These are phyloP conservation scores for Setaria italica DNA, from an alignment of 202 grass and related monocot genomes.

Conservation along the genomic window DNA sequence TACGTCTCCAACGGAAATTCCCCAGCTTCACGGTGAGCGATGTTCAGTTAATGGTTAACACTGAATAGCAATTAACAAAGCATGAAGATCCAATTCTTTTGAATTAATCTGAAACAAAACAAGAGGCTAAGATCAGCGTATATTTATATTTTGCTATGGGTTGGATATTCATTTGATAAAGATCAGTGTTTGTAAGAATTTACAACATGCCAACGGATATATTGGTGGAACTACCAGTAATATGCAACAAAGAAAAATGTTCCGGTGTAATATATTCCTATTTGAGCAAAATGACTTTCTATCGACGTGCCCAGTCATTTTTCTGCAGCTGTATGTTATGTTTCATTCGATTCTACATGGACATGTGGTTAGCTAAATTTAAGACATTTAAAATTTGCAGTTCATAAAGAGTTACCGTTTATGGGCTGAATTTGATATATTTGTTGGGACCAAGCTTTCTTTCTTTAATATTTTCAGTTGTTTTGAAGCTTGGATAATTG, in stretches of 20 bases:
- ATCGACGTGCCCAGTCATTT: background rate
- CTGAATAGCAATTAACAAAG: background rate
- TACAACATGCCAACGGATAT: background rate
- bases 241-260: constrained; percentile 15
- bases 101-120: background rate
- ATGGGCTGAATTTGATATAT: background rate
- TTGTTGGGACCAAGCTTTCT: background rate
- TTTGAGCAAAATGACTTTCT: background rate
- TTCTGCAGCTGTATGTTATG: background rate
- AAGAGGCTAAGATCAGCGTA: background rate
- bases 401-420: background rate
- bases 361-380: constrained; percentile 13
- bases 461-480: background rate
- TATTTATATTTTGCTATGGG: background rate
- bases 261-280: background rate
- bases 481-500: constrained; percentile 6
- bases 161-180: constrained; percentile 2
- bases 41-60: constrained; percentile 11
- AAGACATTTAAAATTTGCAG: constrained; percentile 5
- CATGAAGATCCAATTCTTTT: constrained; percentile 10
- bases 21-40: constrained; percentile 79
- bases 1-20: constrained; percentile 79
- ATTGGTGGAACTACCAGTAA: background rate
- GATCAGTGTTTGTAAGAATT: background rate
- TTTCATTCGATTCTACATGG: constrained; percentile 8